Base-by-base conservation (phyloP, 495 filamentous ascomycete species). In the Xylaria palmicola region DNA sequence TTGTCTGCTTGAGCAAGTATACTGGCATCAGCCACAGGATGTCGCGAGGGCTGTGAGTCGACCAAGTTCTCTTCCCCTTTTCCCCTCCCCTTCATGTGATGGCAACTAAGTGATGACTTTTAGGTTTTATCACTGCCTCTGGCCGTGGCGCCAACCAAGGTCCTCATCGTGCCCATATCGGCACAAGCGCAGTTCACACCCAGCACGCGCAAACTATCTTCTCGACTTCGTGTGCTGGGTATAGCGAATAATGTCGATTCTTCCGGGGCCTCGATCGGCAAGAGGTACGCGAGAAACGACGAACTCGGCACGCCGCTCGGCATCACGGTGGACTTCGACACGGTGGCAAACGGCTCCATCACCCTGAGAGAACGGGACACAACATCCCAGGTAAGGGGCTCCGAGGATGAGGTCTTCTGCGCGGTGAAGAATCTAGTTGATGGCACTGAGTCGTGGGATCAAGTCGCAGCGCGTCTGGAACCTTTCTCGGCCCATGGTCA, bases 1-100 rank as follows among this genome's bases (percentile, higher is more conserved):
- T 77, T 84, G 84, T 63, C 73, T 92, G 65, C 85, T 91, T 54
- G 90, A 93, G 76, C 90, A 93, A 72, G 81, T 80, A 64, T 92
- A 89, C 80, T 93, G 89, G 90, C 85, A 81, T 30, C 82, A 88
- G 45, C 77, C 81, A 45, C 82, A 81, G 39, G 85, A 86, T 64
- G 82, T 83, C 56, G 84, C 84, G 20, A 83, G 88, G 65, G 85
- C 84, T 67, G 86, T 88, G 81, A 73, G 83, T 70, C 29, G 19
- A 32, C 30, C 3, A 6, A 24, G 22, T 15, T 37, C 34, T 26
- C 22, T 34, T 54, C 51, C 17, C 64, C 10, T 6, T 15, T n/a
- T n/a, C n/a, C 12, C 4, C 15, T 6, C 20, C 13, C 10, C 8
- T 24, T 34, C 20, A 39, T 39, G 13, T 40, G 7, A 40, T 53